A percentile compares a stretch with the other conserved stretches of the same genome.
Conservation (phyloP, 2,329 filamentous ascomycete genomes). For the Nigrospora sphaerica region DNA sequence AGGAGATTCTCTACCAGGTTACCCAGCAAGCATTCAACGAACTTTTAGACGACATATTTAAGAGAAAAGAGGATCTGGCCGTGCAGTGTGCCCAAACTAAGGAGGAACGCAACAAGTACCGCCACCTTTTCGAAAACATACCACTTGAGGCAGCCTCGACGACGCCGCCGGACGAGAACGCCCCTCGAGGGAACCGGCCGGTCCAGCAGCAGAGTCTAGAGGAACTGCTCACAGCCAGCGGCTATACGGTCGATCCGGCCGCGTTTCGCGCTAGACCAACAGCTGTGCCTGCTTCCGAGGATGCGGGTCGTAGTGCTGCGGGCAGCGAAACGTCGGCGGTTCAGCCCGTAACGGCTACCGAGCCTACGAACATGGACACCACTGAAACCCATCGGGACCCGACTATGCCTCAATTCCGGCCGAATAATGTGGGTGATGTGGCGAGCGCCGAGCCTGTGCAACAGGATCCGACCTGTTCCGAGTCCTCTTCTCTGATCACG, state of each 20-base stretch:
- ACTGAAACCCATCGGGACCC: slow-evolving; percentile 39
- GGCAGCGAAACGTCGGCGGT: not conserved
- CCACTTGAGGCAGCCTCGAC: slow-evolving; percentile 18
- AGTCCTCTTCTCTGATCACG: too few species aligned
- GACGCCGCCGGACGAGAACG: slow-evolving; percentile 5
- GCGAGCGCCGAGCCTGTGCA: too few species aligned
- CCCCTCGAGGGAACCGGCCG: slow-evolving; percentile 4
- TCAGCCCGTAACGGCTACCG: slow-evolving; percentile 5
- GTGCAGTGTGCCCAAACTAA: slow-evolving; percentile 60
- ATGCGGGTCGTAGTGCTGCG: too few species aligned
- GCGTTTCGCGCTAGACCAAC: not conserved
- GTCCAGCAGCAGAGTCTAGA: slow-evolving; percentile 23
- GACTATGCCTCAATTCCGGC: slow-evolving; percentile 62
- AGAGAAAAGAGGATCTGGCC: slow-evolving; percentile 68
- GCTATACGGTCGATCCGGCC: slow-evolving; percentile 32
- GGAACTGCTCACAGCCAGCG: slow-evolving; percentile 35
- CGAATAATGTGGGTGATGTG: slow-evolving; percentile 34
- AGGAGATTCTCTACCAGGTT: slow-evolving; percentile 84
- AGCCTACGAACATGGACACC: too few species aligned
- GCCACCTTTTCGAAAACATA: slow-evolving; percentile 37
- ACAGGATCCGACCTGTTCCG: too few species aligned
- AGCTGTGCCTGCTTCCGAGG: too few species aligned
- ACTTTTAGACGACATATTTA: slow-evolving; percentile 80
- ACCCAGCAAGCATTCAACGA: slow-evolving; percentile 93
- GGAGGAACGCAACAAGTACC: slow-evolving; percentile 50